Evolutionary conservation across 129 eudicot genomes (phyloP), one percentile per base, ranked within the genome.

Genomic region (Tagetes patula): DNA sequence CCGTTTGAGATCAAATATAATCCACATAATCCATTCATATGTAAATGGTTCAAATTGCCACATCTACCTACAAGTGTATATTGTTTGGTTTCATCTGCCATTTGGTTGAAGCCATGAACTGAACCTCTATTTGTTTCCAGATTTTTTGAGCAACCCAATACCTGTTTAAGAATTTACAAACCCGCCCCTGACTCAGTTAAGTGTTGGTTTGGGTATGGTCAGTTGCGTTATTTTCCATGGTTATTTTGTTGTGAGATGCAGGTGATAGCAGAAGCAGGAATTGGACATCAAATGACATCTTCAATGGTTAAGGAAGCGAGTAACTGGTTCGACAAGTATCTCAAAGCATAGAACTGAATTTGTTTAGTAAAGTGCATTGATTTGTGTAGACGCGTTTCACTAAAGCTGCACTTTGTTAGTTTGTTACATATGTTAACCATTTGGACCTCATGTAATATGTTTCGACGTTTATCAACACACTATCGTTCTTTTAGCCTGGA

Each of bases 271-370:
- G 80, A 94, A 82, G 85, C 79, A 5, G 89, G 88, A 73, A 86
- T 93, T 6, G 89, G 90, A 50, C 96, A 89, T 75, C 82, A 74
- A 63, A 89, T 93, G 96, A 93, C 98, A 4, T 36, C 86, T 2
- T 65, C 63, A 59, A 87, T 93, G 98, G 95, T 93, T 34, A 89
- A 82, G 83, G 83, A 86, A 83, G 92, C 98, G 1, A 85, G 90
- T 38, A 83, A 89, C 41, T 93, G 98, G 98, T 93, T 93, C 42
- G 98, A 93, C 80, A 83, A 68, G 75, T 86, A 78, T 75, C 79
- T 89, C 64, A 62, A 63, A 71, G 36, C 63, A 42, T 84, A 70
- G 69, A 46, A 47, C 0, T 11, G 7, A 11, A 12, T 34, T 12
- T 60, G 66, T 59, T 34, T 20, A 20, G 27, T 20, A 20, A 20